phyloP scores from a whole-genome alignment of 208 protist species.

The Crithidia expoeki region DNA sequence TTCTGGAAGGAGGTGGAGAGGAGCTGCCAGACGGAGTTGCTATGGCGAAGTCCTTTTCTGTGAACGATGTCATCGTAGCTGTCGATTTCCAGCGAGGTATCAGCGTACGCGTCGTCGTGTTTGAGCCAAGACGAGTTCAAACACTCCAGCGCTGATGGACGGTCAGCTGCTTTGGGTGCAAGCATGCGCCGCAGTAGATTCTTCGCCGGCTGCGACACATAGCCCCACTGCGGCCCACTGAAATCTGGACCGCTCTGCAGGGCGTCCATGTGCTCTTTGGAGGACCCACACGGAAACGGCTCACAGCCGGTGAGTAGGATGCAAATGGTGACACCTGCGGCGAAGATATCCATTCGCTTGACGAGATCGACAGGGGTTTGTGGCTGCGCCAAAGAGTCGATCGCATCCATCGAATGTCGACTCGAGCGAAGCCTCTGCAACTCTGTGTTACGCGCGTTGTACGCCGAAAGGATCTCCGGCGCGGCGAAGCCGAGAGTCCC shows the following conservation, averaged over 20 bases:
- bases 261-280: slow-evolving; percentile 47
- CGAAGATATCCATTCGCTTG: slow-evolving; percentile 71
- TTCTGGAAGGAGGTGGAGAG: slow-evolving; percentile 36
- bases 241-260: slow-evolving; percentile 47
- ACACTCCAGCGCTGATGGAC: slow-evolving; percentile 56
- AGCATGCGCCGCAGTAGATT: slow-evolving; percentile 50
- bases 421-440: slow-evolving; percentile 13
- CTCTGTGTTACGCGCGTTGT: slow-evolving; percentile 34
- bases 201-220: slow-evolving; percentile 52
- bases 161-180: slow-evolving; percentile 35
- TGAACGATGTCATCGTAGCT: slow-evolving; percentile 16
- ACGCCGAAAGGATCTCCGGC: slow-evolving; percentile 57
- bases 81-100: slow-evolving; percentile 6
- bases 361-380: slow-evolving; percentile 45
- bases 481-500: slow-evolving; percentile 60
- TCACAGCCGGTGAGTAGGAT: slow-evolving; percentile 68
- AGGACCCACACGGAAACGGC: slow-evolving; percentile 48
- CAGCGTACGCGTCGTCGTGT: slow-evolving; percentile 29
- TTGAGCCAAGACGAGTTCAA: slow-evolving; percentile 46
- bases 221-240: slow-evolving; percentile 47
- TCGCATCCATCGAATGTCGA: slow-evolving; percentile 1
- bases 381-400: slow-evolving; percentile 10
- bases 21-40: slow-evolving; percentile 26
- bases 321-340: slow-evolving; percentile 56
- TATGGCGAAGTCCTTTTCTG: slow-evolving; percentile 22